phyloP scores from a whole-genome alignment of 768 basidiomycete genomes.

The Boletus rubroflammeus region DNA sequence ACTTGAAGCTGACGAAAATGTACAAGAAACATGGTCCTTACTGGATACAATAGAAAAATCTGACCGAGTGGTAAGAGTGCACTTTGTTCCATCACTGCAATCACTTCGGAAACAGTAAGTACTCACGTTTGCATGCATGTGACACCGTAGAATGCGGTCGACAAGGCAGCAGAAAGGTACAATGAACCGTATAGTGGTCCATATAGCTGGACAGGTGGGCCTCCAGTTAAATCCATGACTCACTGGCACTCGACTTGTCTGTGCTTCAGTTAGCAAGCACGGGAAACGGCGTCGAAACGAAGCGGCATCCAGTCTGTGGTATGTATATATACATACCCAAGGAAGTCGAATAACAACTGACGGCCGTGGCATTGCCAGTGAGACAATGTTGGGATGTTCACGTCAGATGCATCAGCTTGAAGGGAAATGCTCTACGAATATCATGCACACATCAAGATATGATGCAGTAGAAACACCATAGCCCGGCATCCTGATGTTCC shows the following conservation, averaged over 20 bases:
- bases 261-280: neutral
- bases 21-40: neutral
- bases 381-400: no score
- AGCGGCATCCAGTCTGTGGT: neutral
- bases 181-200: neutral
- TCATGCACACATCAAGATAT: no score
- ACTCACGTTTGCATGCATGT: slow-evolving; percentile 13
- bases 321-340: neutral
- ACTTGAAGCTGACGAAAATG: neutral
- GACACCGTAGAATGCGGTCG: neutral
- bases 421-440: no score
- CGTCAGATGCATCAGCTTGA: no score
- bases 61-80: neutral
- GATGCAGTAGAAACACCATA: no score
- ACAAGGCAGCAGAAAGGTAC: neutral
- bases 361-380: no score
- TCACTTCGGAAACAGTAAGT: neutral
- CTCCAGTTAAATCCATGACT: neutral
- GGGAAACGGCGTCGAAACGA: neutral
- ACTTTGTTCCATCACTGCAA: neutral
- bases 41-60: slow-evolving; percentile 10
- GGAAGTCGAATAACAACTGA: neutral
- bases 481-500: no score
- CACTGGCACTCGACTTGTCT: neutral
- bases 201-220: no score